These are phyloP conservation scores for Tricholoma sp. DNA, from an alignment of 768 basidiomycete genomes.

Conservation along the genomic window DNA sequence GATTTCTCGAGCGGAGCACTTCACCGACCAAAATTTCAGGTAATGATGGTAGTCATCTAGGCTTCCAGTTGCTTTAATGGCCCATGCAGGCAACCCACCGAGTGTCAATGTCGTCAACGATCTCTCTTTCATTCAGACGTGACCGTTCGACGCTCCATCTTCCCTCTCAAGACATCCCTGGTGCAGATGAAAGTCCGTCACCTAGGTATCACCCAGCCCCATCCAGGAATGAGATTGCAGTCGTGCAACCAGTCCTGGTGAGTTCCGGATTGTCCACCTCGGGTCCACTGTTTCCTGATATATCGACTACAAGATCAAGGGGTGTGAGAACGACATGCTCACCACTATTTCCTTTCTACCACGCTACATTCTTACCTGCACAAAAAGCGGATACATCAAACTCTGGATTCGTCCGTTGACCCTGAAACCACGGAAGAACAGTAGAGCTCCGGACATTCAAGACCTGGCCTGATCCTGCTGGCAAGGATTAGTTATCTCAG, in stretches of 20 bases:
- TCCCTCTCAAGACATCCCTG: slow-evolving; percentile 32
- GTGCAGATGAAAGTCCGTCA: slow-evolving; percentile 34
- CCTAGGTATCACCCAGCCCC: slow-evolving; percentile 83
- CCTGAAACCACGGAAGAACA: slow-evolving; percentile 27
- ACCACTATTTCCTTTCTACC: slow-evolving; percentile 75
- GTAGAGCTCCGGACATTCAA: slow-evolving; percentile 8
- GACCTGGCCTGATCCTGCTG: slow-evolving; percentile 1
- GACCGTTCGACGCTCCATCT: slow-evolving; percentile 59
- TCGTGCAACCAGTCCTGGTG: slow-evolving; percentile 88
- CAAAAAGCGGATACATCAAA: slow-evolving; percentile 71
- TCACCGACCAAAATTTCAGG: slow-evolving; percentile 81
- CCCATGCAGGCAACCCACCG: slow-evolving; percentile 48
- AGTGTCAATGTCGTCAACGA: slow-evolving; percentile 70
- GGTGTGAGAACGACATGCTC: slow-evolving; percentile 76
- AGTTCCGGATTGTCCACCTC: slow-evolving; percentile 17
- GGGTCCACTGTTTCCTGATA: slow-evolving; percentile 1
- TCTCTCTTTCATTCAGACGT: slow-evolving; percentile 68
- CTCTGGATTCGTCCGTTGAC: slow-evolving; percentile 80
- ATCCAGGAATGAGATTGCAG: slow-evolving; percentile 83
- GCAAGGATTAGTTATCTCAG: background rate
- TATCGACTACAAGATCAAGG: slow-evolving; percentile 56
- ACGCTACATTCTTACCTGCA: slow-evolving; percentile 72
- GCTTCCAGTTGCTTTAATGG: background rate
- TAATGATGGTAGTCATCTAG: slow-evolving; percentile 15
- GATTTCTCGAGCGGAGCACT: slow-evolving; percentile 89